Evolutionary conservation across 1,139 yeast species (phyloP), one percentile per base, ranked within the genome.

Genomic region (Blastobotrys elegans): DNA sequence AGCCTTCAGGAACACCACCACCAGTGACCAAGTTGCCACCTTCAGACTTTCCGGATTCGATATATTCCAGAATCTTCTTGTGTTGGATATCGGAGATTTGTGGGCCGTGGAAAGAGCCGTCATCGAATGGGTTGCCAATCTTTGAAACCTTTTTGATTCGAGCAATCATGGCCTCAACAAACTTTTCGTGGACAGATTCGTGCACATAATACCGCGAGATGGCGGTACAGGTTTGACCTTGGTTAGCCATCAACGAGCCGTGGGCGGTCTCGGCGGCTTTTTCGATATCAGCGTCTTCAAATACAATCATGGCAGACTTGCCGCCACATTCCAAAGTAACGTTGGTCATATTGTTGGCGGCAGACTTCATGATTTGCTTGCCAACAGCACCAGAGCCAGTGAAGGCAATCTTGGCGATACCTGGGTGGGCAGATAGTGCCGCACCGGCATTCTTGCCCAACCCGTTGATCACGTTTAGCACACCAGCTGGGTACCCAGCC

Each of bases 301-400:
- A 84, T 48, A 84, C 77, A 58, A 84, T 79, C 69, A 83, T 82
- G 63, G 94, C 89, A 46, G 90, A 83, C 71, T 84, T 84, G 62
- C 94, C 94, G 61, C 94, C 94, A 63, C 84, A 80, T 71, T 84
- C 94, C 62, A 84, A 75, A 36, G 92, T 84, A 49, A 83, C 83
- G 70, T 83, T 82, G 75, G 84, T 84, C 68, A 84, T 72, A 69
- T 80, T 80, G 40, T 84, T 74, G 38, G 90, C 83, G 59, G 89
- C 85, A 57, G 80, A 76, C 65, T 74, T 77, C 87, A 85, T 79
- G 57, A 85, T 82, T 59, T 71, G 73, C 64, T 84, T 80, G 64
- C 95, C 95, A 55, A 86, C 82, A 47, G 81, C 84, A 49, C 95
- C 86, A 22, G 94, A 84, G 57, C 95, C 95, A 44, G 95, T 85